A percentile compares a stretch with the other conserved stretches of the same genome.
phyloP scores from a whole-genome alignment of 805 yeast species.

The Pachysolen tannophilus region DNA sequence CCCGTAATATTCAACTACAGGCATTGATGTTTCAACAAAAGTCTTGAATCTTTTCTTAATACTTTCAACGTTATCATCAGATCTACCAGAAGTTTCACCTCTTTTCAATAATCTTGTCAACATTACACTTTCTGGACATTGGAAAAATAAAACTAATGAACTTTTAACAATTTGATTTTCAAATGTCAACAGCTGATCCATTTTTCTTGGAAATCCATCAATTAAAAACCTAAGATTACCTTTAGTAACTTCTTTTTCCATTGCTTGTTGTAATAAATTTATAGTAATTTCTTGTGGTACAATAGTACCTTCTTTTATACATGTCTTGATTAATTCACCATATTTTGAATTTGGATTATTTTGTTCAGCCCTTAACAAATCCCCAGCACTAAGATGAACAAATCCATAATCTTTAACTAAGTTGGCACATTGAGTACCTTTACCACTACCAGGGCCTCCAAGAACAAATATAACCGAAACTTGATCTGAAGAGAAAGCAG shows the following conservation, averaged over 20 bases:
- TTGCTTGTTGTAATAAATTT: constrained; percentile 75
- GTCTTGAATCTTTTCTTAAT: constrained; percentile 84
- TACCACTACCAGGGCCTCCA: constrained; percentile 98
- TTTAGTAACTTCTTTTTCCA: constrained; percentile 39
- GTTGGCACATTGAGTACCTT: constrained; percentile 92
- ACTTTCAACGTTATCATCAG: constrained; percentile 88
- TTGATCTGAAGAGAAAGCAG: constrained; percentile 54
- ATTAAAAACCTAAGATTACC: constrained; percentile 65
- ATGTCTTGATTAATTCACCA: constrained; percentile 78
- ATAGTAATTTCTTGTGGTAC: constrained; percentile 93
- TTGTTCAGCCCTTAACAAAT: constrained; percentile 88
- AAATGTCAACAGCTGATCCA: constrained; percentile 96
- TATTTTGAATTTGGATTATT: constrained; percentile 69
- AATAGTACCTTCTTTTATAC: constrained; percentile 80
- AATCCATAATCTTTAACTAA: constrained; percentile 75
- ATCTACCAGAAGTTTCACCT: constrained; percentile 91
- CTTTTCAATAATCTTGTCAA: constrained; percentile 76
- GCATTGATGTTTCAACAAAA: constrained; percentile 84
- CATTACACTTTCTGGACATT: constrained; percentile 81
- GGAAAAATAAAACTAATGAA: constrained; percentile 65
- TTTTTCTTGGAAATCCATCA: constrained; percentile 96
- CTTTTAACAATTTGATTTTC: constrained; percentile 71
- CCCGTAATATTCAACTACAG: constrained; percentile 81
- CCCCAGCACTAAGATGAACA: constrained; percentile 94
- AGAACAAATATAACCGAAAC: constrained; percentile 81